A percentile compares a stretch with the other conserved stretches of the same genome.
phyloP scores from a whole-genome alignment of 2,329 filamentous ascomycete genomes.

The Fusarium zealandicum region DNA sequence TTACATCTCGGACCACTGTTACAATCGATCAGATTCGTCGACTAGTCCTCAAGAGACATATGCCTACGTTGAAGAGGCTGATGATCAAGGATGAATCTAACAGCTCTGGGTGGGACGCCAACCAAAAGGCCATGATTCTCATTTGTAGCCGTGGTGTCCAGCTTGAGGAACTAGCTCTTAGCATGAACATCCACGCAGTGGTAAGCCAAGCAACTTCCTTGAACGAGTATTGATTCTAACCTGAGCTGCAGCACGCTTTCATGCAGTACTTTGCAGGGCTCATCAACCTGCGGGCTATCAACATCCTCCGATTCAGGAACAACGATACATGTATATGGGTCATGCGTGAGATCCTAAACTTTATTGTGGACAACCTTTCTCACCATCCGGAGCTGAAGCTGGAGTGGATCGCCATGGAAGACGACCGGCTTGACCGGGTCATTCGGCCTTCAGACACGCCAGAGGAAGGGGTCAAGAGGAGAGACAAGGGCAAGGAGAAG shows the following conservation, averaged over 20 bases:
- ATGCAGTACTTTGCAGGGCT: conserved; percentile 61
- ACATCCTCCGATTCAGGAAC: conserved; percentile 61
- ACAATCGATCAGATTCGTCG: conserved; percentile 66
- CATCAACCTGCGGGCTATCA: conserved; percentile 60
- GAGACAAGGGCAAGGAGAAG: conserved; percentile 49
- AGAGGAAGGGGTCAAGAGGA: conserved; percentile 42
- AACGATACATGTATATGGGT: conserved; percentile 65
- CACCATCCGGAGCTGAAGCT: conserved; percentile 63
- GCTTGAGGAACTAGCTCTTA: conserved; percentile 64
- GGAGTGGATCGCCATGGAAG: conserved; percentile 65
- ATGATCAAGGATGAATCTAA: conserved; percentile 65
- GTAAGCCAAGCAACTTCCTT: conserved; percentile 50
- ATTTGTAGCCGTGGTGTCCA: conserved; percentile 58
- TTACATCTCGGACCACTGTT: conserved; percentile 57
- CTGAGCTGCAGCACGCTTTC: conserved; percentile 58
- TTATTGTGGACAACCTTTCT: conserved; percentile 64
- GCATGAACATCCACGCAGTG: conserved; percentile 61
- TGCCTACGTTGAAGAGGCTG: conserved; percentile 59
- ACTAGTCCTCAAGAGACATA: conserved; percentile 64
- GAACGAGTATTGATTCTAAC: conserved; percentile 14
- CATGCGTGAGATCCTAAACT: conserved; percentile 63
- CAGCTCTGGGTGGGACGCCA: conserved; percentile 62
- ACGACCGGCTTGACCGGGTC: conserved; percentile 58
- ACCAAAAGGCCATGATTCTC: conserved; percentile 62
- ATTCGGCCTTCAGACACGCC: conserved; percentile 49